Percentiles rank a stretch among this genome's conserved stretches.
Conservation (phyloP, 139 green algal species). For the Pleodorina starrii region DNA sequence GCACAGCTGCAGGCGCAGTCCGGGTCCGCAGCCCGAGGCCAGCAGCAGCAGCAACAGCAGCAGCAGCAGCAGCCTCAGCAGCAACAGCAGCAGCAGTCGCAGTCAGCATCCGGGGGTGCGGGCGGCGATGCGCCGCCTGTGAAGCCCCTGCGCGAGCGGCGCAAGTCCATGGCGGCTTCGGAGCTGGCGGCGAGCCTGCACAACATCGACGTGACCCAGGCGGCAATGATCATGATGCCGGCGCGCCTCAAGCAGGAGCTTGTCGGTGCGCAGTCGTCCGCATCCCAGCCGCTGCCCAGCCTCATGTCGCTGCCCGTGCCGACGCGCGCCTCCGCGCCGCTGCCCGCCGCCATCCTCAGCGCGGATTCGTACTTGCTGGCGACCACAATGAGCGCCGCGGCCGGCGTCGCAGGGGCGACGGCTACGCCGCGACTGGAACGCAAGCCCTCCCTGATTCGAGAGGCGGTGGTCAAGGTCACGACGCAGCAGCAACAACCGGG, state of each 20-base stretch:
- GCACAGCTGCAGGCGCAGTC: too few species aligned
- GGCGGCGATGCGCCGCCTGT: background rate
- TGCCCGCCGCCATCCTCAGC: background rate
- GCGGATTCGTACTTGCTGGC: background rate
- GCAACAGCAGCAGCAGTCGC: background rate
- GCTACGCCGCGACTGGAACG: background rate
- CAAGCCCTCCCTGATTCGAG: slow-evolving; percentile 27
- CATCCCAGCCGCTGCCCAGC: background rate
- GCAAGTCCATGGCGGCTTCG: background rate
- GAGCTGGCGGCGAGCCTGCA: background rate
- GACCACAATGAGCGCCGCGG: background rate
- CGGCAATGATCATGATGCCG: slow-evolving; percentile 41
- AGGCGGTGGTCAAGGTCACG: slow-evolving; percentile 22
- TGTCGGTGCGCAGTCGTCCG: background rate
- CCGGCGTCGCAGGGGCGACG: background rate
- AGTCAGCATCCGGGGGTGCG: too few species aligned
- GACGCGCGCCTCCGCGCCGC: background rate
- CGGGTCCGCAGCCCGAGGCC: too few species aligned
- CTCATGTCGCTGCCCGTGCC: background rate
- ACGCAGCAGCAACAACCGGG: background rate
- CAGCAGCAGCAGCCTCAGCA: background rate
- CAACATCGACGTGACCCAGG: slow-evolving; percentile 18
- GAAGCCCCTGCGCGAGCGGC: slow-evolving; percentile 9
- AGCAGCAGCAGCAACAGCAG: background rate
- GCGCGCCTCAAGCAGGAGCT: slow-evolving; percentile 1